A percentile compares a stretch with the other conserved stretches of the same genome.
phyloP scores from a whole-genome alignment of 176 grass and related monocot genomes.

The Dendrocalamus sinicus region DNA sequence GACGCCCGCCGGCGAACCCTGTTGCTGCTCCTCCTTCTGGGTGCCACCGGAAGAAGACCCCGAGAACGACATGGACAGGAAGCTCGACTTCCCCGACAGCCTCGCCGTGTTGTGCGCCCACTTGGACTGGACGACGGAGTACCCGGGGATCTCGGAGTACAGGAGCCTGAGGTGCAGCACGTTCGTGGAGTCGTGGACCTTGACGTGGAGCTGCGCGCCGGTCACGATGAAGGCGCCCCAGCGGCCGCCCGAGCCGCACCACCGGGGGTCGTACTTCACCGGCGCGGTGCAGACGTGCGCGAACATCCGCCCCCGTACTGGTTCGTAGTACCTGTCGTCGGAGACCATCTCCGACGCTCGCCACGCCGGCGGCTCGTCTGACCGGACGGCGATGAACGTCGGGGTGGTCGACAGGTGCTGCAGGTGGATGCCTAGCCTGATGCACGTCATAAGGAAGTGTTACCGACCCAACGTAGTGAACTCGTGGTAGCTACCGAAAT shows the following conservation, averaged over 20 bases:
- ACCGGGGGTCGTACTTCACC: conserved; percentile 63
- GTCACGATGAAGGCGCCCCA: conserved; percentile 56
- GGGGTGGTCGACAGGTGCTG: conserved; percentile 71
- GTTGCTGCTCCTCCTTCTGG: conserved; percentile 39
- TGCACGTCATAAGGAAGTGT: neutral
- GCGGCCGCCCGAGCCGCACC: conserved; percentile 33
- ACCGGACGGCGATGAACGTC: conserved; percentile 48
- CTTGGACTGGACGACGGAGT: conserved; percentile 61
- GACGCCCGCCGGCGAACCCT: neutral
- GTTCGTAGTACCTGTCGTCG: conserved; percentile 68
- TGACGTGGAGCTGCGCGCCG: conserved; percentile 71
- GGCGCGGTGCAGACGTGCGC: conserved; percentile 70
- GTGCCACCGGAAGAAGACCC: conserved; percentile 21
- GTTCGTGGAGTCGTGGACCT: conserved; percentile 36
- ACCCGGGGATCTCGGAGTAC: conserved; percentile 62
- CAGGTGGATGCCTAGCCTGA: conserved; percentile 76
- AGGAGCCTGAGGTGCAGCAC: conserved; percentile 74
- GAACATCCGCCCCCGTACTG: conserved; percentile 70
- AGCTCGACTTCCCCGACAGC: conserved; percentile 43
- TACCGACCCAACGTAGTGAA: neutral
- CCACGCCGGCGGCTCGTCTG: conserved; percentile 47
- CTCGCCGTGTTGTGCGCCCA: conserved; percentile 51
- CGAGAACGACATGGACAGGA: conserved; percentile 52
- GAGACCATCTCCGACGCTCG: conserved; percentile 53
- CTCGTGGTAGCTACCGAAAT: neutral